phyloP scores from a whole-genome alignment of 73 alveolate species.

The Tetrahymena malaccensis region DNA sequence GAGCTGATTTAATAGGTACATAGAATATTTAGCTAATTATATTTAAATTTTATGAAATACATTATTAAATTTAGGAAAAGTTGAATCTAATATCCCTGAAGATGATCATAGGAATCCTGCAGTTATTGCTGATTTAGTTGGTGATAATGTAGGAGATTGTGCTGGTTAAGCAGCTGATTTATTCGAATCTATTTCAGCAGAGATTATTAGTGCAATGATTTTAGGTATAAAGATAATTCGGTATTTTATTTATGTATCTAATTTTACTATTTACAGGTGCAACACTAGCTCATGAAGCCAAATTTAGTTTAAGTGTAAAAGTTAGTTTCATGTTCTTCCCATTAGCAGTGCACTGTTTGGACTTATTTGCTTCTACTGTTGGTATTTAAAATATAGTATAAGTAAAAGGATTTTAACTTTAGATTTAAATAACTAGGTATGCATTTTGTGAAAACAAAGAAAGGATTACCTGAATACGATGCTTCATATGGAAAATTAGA shows the following conservation, averaged over 20 bases:
- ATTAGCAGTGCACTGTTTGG: constrained; percentile 65
- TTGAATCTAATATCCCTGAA: constrained; percentile 82
- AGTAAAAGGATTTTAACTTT: background rate
- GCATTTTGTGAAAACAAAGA: constrained; percentile 62
- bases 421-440: background rate
- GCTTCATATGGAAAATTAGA: constrained; percentile 52
- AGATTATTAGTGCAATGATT: constrained; percentile 81
- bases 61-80: constrained; percentile 46
- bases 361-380: constrained; percentile 53
- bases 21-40: background rate
- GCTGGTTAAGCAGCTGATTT: constrained; percentile 87
- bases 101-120: constrained; percentile 93
- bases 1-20: constrained; percentile 77
- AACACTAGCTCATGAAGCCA: constrained; percentile 58
- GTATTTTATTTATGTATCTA: background rate
- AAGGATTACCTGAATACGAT: constrained; percentile 56
- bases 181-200: constrained; percentile 85
- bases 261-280: constrained; percentile 39
- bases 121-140: constrained; percentile 85
- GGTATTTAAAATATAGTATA: background rate
- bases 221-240: background rate
- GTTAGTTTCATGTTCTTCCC: constrained; percentile 75
- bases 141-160: constrained; percentile 93
- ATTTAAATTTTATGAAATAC: background rate
- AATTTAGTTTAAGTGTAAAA: constrained; percentile 20